These are phyloP conservation scores for Mycena leptocephala DNA, from an alignment of 768 basidiomycete genomes.

Conservation along the genomic window DNA sequence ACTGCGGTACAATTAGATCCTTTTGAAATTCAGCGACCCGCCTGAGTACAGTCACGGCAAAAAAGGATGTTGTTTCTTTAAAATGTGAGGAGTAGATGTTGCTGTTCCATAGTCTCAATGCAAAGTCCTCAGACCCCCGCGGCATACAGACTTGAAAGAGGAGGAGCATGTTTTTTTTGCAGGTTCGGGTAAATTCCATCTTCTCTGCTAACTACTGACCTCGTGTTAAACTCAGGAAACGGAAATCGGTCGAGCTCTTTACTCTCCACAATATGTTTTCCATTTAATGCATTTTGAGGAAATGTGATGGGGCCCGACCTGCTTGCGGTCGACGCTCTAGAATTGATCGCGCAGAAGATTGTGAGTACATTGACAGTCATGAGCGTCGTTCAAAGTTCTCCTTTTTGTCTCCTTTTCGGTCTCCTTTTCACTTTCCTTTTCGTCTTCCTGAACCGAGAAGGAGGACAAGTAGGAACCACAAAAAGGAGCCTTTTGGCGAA, in stretches of 20 bases:
- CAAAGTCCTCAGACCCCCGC: not conserved
- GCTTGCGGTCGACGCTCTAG: slow-evolving; percentile 58
- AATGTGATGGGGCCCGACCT: slow-evolving; percentile 62
- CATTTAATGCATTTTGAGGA: slow-evolving; percentile 42
- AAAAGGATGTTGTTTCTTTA: too few species aligned
- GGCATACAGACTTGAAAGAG: slow-evolving; percentile 13
- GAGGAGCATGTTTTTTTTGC: slow-evolving; percentile 34
- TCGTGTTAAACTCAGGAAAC: slow-evolving; percentile 1
- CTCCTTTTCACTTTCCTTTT: too few species aligned
- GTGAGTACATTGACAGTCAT: slow-evolving; percentile 60
- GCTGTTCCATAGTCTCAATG: not conserved
- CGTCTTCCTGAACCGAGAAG: too few species aligned
- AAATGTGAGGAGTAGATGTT: not conserved
- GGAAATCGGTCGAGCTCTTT: slow-evolving; percentile 8
- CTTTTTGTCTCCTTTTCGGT: too few species aligned
- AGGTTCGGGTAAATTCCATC: slow-evolving; percentile 11
- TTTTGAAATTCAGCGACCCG: too few species aligned
- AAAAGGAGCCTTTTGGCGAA: too few species aligned
- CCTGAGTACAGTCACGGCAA: too few species aligned
- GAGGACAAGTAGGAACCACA: too few species aligned
- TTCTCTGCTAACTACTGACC: not conserved
- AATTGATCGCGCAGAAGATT: slow-evolving; percentile 57
- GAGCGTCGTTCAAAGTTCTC: too few species aligned
- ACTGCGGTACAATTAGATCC: too few species aligned
- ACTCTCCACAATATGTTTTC: not conserved